Evolutionary conservation across 73 alveolate genomes (phyloP).

Genomic region (Paramecium caudatum): DNA sequence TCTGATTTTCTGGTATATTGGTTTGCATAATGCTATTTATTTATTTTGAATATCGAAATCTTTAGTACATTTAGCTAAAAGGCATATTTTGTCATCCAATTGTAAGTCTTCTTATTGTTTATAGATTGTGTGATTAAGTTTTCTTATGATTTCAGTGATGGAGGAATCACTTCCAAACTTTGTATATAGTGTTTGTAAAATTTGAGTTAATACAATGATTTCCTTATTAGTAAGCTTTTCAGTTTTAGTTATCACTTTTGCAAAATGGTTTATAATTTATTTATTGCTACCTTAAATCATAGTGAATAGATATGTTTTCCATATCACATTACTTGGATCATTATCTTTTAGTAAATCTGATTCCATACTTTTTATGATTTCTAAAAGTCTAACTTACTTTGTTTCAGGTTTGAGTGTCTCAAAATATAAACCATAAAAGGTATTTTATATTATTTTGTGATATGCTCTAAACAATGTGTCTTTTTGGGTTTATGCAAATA

Average conservation of each 20-base stretch:
- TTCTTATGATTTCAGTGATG: background rate
- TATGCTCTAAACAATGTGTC: constrained; percentile 27
- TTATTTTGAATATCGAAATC: constrained; percentile 16
- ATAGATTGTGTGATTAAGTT: background rate
- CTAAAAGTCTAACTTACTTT: background rate
- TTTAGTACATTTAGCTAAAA: background rate
- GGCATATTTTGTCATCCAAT: background rate
- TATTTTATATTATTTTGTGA: background rate
- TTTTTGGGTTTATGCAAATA: background rate
- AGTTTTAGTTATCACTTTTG: background rate
- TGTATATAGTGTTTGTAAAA: background rate
- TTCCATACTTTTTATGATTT: background rate
- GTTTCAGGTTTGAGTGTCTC: background rate
- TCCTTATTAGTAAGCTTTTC: background rate
- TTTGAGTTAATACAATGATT: background rate
- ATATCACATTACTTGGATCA: background rate
- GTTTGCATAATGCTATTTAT: background rate
- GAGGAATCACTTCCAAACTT: background rate
- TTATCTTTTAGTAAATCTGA: background rate
- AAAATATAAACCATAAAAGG: constrained; percentile 31
- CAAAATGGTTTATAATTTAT: constrained; percentile 8
- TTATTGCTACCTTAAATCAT: background rate
- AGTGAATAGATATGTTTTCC: constrained; percentile 2
- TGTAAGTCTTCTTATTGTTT: background rate
- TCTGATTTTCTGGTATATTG: constrained; percentile 21